Base-by-base conservation (phyloP, 1,139 yeast genomes). In the Fermentozyma sake region DNA sequence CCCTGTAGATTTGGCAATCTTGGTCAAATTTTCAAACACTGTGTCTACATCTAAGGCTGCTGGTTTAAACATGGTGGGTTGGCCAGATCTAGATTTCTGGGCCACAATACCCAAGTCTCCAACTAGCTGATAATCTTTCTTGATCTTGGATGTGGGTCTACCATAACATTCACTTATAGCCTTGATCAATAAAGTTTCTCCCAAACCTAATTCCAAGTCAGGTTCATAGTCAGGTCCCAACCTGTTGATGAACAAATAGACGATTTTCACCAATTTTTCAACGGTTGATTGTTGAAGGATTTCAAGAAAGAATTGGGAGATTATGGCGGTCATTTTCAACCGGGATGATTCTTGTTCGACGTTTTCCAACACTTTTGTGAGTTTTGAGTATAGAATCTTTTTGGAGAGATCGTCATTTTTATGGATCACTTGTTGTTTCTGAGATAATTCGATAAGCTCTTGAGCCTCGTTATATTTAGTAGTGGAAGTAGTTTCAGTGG, bases 31-130 rank as follows among this genome's bases (percentile, higher is more conserved):
- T 6, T 69, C 68, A 53, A 87, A 91, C 3, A 93, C 97, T 11
- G 65, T 61, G 22, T 74, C 71, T 3, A 85, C 75, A 10, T 82
- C 82, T 41, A 91, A 61, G 1, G 94, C 78, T 38, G 80, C 75
- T 0, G 97, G 96, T 42, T 84, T 84, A 55, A 89, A 86, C 96
- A 91, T 87, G 2, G 95, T 77, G 2, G 94, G 81, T 48, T 91
- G 98, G 18, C 79, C 84, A 12, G 80, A 70, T 42, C 96, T 68
- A 0, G 96, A 84, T 35, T 76, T 76, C 39, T 79, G 76, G 0
- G 99, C 98, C 32, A 91, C 93, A 15, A 73, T 61, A 0, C 99
- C 99, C 38, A 91, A 67, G 57, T 91, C 99, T 18, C 99, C 99
- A 10, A 72, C 71, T 35, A 81, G 76, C 32, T 76, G 78, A 46